Conservation (phyloP, 352 stramenopile species). For the Phytopythium vexans region DNA sequence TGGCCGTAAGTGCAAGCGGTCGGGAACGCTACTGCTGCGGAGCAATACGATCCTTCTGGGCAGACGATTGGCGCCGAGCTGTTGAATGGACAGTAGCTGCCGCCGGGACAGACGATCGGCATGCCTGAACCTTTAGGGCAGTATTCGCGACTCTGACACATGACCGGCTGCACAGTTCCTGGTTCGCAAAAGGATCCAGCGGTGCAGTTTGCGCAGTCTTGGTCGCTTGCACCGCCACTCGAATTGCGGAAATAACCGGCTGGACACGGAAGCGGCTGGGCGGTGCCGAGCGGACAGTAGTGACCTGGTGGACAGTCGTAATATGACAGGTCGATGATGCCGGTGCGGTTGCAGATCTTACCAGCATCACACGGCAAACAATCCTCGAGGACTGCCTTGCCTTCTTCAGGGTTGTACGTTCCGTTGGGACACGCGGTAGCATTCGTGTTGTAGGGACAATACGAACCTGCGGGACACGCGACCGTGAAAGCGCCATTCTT, state of each 20-base stretch:
- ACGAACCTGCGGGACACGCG: constrained; percentile 59
- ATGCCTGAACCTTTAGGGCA: constrained; percentile 54
- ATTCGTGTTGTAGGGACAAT: constrained; percentile 43
- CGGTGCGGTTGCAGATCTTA: constrained; percentile 73
- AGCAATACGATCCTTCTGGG: constrained; percentile 77
- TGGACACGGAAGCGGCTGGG: constrained; percentile 32
- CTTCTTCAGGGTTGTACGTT: constrained; percentile 52
- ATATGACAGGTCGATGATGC: constrained; percentile 42
- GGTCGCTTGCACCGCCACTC: constrained; percentile 26
- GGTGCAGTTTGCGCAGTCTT: constrained; percentile 48
- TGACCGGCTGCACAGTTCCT: constrained; percentile 35
- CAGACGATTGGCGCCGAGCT: constrained; percentile 49
- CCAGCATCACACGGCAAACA: constrained; percentile 58
- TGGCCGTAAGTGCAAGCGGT: constrained; percentile 49
- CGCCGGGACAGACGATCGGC: constrained; percentile 51
- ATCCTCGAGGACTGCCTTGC: constrained; percentile 40
- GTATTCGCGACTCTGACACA: constrained; percentile 56
- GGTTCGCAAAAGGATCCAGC: constrained; percentile 58
- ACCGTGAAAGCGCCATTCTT: constrained; percentile 60
- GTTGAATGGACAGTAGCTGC: constrained; percentile 77
- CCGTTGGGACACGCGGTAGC: constrained; percentile 47
- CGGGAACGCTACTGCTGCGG: constrained; percentile 20
- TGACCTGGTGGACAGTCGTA: constrained; percentile 70
- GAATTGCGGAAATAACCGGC: constrained; percentile 36
- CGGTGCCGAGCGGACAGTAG: constrained; percentile 62